phyloP scores from a whole-genome alignment of 73 alveolate species.

The Paramecium pentaurelia region DNA sequence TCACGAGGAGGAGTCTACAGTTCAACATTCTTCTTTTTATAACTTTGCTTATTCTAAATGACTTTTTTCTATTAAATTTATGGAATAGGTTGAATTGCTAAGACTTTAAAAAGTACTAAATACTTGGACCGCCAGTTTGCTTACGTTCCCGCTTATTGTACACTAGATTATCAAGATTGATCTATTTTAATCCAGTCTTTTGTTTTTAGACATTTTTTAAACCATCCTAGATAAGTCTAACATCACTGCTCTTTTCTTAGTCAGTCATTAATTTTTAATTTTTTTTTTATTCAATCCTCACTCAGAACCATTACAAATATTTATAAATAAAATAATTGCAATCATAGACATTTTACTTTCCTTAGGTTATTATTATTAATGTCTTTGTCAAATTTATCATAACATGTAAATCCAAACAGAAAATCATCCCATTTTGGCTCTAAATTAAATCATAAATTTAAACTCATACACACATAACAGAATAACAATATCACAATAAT shows the following conservation, averaged over 20 bases:
- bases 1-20: not conserved
- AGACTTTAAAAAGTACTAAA: not conserved
- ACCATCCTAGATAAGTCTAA: not conserved
- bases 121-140: not conserved
- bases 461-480: constrained; percentile 54
- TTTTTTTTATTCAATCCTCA: constrained; percentile 6
- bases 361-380: constrained; percentile 46
- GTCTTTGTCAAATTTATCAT: not conserved
- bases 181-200: constrained; percentile 31
- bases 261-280: constrained; percentile 24
- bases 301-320: not conserved
- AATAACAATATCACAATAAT: not conserved
- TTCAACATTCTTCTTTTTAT: not conserved
- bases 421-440: constrained; percentile 93
- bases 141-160: constrained; percentile 40
- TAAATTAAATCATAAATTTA: constrained; percentile 47
- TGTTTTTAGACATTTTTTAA: not conserved
- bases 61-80: not conserved
- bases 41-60: not conserved
- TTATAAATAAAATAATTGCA: constrained; percentile 45
- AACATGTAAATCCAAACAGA: constrained; percentile 94
- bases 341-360: constrained; percentile 81
- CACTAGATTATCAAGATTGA: constrained; percentile 38
- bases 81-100: not conserved
- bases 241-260: constrained; percentile 33